Evolutionary conservation across 768 basidiomycete species (phyloP), one percentile per base, ranked within the genome.

Genomic region (Amanita muscaria): DNA sequence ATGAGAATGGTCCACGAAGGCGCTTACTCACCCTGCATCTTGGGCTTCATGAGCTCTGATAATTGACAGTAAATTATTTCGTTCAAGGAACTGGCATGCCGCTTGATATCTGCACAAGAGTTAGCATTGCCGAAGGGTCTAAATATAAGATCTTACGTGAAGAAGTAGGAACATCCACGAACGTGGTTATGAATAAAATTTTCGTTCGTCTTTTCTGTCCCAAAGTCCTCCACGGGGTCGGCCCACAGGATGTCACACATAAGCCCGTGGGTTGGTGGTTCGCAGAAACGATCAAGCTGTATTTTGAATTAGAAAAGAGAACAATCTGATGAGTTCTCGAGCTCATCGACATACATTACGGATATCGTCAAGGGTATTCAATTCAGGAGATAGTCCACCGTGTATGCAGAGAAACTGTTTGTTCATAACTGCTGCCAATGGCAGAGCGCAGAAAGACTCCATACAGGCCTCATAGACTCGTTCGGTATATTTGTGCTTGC

Each of bases 191-290:
- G 94, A 35, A 98, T 54, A 60, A 97, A 98, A 53, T 79, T 84
- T 25, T 97, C 96, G 12, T 72, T 75, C 24, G 75, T 90, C 66
- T 90, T 94, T 69, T 97, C 94, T 42, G 83, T 80, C 2, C 93
- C 96, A 59, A 97, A 98, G 59, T 97, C 92, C 60, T 99, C 96
- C 1, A 97, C 77, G 8, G 96, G 96, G 65, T 98, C 96, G 0
- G 96, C 83, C 96, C 96, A 99, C 11, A 99, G 71, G 47, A 98
- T 90, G 60, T 99, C 96, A 56, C 94, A 97, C 94, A 99, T 98
- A 48, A 98, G 68, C 3, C 96, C 96, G 44, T 88, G 83, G 0
- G 94, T 98, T 5, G 96, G 96, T 2, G 96, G 94, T 67, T 99
- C 96, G 32, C 93, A 80, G 80, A 97, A 99, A 25, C 96, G 88